phyloP scores from a whole-genome alignment of 305 asterid species.

The Fraxinus baroniana region DNA sequence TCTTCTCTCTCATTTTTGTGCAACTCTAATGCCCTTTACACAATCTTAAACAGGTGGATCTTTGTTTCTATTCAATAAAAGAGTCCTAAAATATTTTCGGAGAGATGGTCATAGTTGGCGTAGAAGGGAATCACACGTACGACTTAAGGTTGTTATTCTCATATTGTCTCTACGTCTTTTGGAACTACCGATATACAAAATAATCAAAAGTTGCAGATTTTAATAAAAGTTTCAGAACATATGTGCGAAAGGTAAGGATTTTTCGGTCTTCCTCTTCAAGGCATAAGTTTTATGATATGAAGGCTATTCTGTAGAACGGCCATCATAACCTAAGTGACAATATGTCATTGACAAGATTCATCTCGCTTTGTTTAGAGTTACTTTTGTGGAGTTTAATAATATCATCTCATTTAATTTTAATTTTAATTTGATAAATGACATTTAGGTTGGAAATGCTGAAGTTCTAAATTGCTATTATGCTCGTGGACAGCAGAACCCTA shows the following conservation, averaged over 20 bases:
- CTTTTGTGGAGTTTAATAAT: constrained; percentile 17
- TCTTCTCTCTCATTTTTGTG: background rate
- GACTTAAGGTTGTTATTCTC: constrained; percentile 68
- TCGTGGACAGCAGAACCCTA: constrained; percentile 78
- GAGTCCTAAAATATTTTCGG: constrained; percentile 78
- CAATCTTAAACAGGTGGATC: constrained; percentile 65
- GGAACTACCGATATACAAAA: background rate
- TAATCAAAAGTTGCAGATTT: background rate
- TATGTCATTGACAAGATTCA: background rate
- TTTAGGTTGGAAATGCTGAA: constrained; percentile 87
- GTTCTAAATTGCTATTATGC: constrained; percentile 94
- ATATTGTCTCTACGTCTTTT: constrained; percentile 2
- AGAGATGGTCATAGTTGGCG: constrained; percentile 98
- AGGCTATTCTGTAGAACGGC: background rate
- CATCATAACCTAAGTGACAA: background rate
- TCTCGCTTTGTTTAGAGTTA: constrained; percentile 4
- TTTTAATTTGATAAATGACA: constrained; percentile 24
- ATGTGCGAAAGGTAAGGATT: background rate
- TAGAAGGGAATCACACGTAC: constrained; percentile 94
- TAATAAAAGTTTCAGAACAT: background rate
- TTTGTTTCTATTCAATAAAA: constrained; percentile 76
- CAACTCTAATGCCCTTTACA: constrained; percentile 11
- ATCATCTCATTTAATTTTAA: constrained; percentile 4
- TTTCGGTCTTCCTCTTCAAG: background rate
- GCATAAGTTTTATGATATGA: constrained; percentile 2